Conservation (phyloP, 208 protist species). For the Trypanosoma brucei region DNA sequence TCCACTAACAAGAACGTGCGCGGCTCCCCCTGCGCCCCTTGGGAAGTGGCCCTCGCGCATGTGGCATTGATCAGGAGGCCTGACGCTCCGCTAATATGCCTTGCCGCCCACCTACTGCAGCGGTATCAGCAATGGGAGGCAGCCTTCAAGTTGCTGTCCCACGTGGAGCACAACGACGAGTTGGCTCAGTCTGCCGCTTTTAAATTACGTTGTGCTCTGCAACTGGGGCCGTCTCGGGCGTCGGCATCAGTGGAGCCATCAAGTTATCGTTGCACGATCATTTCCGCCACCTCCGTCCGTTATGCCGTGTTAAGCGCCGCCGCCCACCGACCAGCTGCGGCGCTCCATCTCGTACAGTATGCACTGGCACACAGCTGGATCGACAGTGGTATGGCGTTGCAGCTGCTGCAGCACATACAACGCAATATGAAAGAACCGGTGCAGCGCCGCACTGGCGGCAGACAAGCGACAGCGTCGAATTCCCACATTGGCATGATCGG, state of each 20-base stretch:
- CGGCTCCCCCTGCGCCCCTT: not conserved
- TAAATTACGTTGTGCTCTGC: not conserved
- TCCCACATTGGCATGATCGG: not conserved
- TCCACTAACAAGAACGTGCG: no score
- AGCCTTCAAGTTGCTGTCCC: slow-evolving; percentile 7
- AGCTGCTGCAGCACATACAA: slow-evolving; percentile 10
- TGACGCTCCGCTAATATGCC: slow-evolving; percentile 12
- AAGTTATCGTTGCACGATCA: slow-evolving; percentile 8
- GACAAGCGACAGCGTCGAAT: not conserved
- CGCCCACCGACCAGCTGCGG: not conserved
- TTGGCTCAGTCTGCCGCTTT: not conserved
- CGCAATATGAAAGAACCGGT: not conserved
- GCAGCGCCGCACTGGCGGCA: not conserved
- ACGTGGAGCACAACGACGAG: slow-evolving; percentile 2
- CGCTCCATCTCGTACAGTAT: slow-evolving; percentile 11
- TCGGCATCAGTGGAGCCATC: not conserved
- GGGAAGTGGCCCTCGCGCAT: slow-evolving; percentile 15
- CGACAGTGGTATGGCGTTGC: slow-evolving; percentile 12
- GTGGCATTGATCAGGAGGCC: slow-evolving; percentile 11
- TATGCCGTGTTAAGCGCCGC: slow-evolving; percentile 16
- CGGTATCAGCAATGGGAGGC: slow-evolving; percentile 19
- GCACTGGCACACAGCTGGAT: slow-evolving; percentile 22
- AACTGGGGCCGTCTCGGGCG: not conserved
- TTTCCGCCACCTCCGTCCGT: slow-evolving; percentile 17
- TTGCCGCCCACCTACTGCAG: slow-evolving; percentile 12